phyloP scores from a whole-genome alignment of 2,329 filamentous ascomycete species.

The Pseudopyrenochaeta lycopersici region DNA sequence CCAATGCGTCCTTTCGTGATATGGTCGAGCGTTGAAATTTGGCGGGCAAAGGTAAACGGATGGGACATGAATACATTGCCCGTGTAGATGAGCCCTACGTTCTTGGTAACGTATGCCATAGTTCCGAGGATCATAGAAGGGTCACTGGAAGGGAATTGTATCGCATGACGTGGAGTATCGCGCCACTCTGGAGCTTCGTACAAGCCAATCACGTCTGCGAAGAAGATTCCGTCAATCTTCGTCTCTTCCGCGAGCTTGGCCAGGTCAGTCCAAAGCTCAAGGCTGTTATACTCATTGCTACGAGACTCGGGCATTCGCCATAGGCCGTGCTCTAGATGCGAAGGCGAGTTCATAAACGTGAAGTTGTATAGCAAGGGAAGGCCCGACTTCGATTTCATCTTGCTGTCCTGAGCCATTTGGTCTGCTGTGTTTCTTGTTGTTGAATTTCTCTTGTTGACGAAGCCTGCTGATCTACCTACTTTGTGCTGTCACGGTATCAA shows the following conservation, averaged over 20 bases:
- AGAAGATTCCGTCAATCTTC: slow-evolving; percentile 47
- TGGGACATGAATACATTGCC: slow-evolving; percentile 72
- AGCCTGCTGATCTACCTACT: too few species aligned
- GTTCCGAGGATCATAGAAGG: slow-evolving; percentile 63
- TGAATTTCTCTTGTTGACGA: too few species aligned
- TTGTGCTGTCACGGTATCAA: too few species aligned
- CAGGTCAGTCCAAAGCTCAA: slow-evolving; percentile 32
- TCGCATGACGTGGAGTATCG: too few species aligned
- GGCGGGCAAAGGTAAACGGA: slow-evolving; percentile 70
- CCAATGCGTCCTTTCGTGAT: slow-evolving; percentile 64
- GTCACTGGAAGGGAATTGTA: slow-evolving; percentile 76
- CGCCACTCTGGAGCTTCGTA: too few species aligned
- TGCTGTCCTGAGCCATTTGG: too few species aligned
- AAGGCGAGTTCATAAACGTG: too few species aligned
- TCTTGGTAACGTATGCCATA: slow-evolving; percentile 72
- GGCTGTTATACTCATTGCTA: background rate
- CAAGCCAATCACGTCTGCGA: slow-evolving; percentile 61
- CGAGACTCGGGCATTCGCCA: slow-evolving; percentile 59
- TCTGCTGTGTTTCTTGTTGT: too few species aligned
- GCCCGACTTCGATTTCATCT: too few species aligned
- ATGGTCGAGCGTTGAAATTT: slow-evolving; percentile 71
- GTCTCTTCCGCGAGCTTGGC: slow-evolving; percentile 42
- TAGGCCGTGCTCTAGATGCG: too few species aligned
- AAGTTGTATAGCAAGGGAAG: too few species aligned
- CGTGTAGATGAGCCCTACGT: slow-evolving; percentile 70